These are phyloP conservation scores for Royoungia palumana DNA, from an alignment of 768 basidiomycete genomes.

Conservation along the genomic window DNA sequence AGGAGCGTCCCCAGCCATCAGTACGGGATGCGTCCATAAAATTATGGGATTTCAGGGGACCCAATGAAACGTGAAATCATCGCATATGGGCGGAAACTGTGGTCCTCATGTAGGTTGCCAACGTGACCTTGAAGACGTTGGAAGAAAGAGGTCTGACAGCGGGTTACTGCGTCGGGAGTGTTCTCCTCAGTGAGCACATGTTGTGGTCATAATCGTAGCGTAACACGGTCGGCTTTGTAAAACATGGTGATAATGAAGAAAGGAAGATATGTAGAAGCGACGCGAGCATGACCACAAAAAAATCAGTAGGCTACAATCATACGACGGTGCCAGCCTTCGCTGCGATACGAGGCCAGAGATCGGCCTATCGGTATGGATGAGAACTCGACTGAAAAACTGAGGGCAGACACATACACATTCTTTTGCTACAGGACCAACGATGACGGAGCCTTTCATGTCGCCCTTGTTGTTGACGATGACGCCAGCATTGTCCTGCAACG, in stretches of 20 bases:
- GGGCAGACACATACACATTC: constrained; percentile 75
- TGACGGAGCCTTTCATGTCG: constrained; percentile 96
- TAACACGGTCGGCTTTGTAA: constrained; percentile 17
- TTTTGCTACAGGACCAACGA: constrained; percentile 60
- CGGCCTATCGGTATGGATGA: constrained; percentile 54
- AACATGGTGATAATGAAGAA: constrained; percentile 9
- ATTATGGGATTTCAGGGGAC: constrained; percentile 20
- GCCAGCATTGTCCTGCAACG: constrained; percentile 80
- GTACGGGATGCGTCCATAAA: constrained; percentile 29
- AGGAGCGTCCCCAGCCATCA: constrained; percentile 12
- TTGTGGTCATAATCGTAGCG: constrained; percentile 21
- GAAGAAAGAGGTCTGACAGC: background rate
- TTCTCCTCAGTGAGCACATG: background rate
- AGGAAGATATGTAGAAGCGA: constrained; percentile 2
- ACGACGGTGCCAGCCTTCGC: constrained; percentile 99
- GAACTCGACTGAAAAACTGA: background rate
- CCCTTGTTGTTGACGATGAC: constrained; percentile 99
- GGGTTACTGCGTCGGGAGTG: background rate
- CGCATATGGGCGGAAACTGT: background rate
- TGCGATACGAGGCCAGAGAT: constrained; percentile 99
- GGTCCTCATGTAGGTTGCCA: no score
- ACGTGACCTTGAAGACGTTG: no score
- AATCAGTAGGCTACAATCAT: constrained; percentile 39
- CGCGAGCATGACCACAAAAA: constrained; percentile 12
- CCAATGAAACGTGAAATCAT: background rate